Conservation (phyloP, 345 rosid genomes). For the Aurinia saxatilis region DNA sequence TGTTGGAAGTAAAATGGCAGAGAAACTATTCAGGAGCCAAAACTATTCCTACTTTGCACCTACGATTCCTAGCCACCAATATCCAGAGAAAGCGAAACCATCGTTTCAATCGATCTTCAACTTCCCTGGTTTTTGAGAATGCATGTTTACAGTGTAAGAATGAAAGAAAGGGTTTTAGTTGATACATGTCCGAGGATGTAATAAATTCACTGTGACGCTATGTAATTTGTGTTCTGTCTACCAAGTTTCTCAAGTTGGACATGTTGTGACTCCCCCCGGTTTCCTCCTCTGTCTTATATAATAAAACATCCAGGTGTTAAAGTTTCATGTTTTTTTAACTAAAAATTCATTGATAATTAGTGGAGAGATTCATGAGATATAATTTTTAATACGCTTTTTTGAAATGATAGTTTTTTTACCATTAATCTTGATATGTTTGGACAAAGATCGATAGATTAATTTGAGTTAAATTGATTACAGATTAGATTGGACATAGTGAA, state of each 20-base stretch:
- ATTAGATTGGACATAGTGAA: no score
- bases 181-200: no score
- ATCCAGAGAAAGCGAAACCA: slow-evolving; percentile 2
- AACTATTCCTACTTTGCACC: slow-evolving; percentile 25
- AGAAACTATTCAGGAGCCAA: slow-evolving; percentile 26
- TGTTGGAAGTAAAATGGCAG: slow-evolving; percentile 5
- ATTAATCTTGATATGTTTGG: no score
- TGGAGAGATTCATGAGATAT: no score
- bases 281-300: no score
- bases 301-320: no score
- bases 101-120: slow-evolving; percentile 18
- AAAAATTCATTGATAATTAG: no score
- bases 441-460: no score
- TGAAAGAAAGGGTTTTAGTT: background rate
- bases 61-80: background rate
- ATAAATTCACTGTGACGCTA: background rate
- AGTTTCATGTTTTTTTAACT: no score
- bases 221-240: background rate
- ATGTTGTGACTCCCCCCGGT: background rate
- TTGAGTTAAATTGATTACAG: no score
- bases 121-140: slow-evolving; percentile 19
- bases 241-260: slow-evolving; percentile 13
- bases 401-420: no score
- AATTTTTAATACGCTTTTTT: no score
- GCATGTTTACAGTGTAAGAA: background rate